Conservation (phyloP, 306 rosid genomes). For the Vigna nakashimae region DNA sequence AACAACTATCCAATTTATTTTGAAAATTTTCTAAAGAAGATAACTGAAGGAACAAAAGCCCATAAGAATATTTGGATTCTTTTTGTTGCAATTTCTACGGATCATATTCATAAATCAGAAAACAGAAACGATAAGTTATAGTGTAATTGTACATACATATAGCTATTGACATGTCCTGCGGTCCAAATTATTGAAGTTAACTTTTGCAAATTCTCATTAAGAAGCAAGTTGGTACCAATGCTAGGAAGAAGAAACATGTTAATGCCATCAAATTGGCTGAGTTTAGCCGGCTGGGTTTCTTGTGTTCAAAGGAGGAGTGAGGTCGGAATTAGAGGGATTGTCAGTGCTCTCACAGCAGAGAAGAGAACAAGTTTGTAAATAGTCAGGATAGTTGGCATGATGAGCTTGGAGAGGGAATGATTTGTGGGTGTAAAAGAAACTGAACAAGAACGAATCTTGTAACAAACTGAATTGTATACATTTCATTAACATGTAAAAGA, state of each 20-base stretch:
- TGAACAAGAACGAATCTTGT: too few species aligned
- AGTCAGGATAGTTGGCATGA: neutral
- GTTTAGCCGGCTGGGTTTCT: neutral
- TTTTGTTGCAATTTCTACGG: neutral
- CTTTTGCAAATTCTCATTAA: neutral
- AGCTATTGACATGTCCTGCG: neutral
- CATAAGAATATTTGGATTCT: neutral
- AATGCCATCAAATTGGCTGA: too few species aligned
- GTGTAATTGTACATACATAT: too few species aligned
- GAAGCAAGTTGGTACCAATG: neutral
- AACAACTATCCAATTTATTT: neutral
- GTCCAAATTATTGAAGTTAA: conserved; percentile 1
- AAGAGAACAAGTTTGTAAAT: neutral
- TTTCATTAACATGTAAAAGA: too few species aligned
- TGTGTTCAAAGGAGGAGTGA: neutral
- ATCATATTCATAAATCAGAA: neutral
- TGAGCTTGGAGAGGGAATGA: neutral
- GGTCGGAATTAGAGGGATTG: neutral
- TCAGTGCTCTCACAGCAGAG: conserved; percentile 12
- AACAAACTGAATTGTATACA: too few species aligned
- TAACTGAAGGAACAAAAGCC: conserved; percentile 3
- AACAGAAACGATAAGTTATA: neutral
- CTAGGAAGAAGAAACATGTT: neutral
- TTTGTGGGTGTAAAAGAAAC: too few species aligned
- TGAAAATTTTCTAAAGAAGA: neutral